Conservation (phyloP, 2,329 filamentous ascomycete species). For the Fusarium bactridioides region DNA sequence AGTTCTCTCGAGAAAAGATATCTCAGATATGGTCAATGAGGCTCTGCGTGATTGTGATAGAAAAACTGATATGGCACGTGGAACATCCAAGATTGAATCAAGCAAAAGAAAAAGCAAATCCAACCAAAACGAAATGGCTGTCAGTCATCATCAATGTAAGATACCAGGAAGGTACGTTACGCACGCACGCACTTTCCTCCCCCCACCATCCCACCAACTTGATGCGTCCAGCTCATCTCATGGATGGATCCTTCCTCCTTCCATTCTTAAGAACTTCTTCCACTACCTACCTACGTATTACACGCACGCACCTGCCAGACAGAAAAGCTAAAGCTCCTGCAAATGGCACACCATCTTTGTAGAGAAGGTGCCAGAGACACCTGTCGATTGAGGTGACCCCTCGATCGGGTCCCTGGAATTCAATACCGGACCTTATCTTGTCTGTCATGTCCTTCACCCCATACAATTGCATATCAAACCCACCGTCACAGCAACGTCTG, state of each 20-base stretch:
- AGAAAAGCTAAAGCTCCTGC: conserved; percentile 2
- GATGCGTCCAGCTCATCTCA: neutral
- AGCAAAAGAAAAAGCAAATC: conserved; percentile 34
- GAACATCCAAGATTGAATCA: conserved; percentile 16
- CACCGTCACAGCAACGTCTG: conserved; percentile 44
- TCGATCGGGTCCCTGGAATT: conserved; percentile 32
- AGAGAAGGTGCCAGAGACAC: conserved; percentile 19
- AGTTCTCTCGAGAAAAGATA: neutral
- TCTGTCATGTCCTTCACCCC: conserved; percentile 6
- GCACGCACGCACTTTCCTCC: conserved; percentile 25
- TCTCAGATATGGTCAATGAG: conserved; percentile 13
- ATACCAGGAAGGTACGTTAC: conserved; percentile 25
- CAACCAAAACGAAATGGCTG: conserved; percentile 30
- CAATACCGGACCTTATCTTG: conserved; percentile 17
- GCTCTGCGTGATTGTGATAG: conserved; percentile 20
- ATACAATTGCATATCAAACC: conserved; percentile 32
- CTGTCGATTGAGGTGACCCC: conserved; percentile 14
- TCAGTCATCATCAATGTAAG: conserved; percentile 26
- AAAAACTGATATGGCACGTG: conserved; percentile 23
- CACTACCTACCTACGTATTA: conserved; percentile 18
- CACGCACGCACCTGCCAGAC: conserved; percentile 9
- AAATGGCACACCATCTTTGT: conserved; percentile 20
- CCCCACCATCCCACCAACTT: conserved; percentile 33
- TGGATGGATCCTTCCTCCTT: neutral
- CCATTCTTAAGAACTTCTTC: conserved; percentile 19